Evolutionary conservation across 2,329 filamentous ascomycete species (phyloP).

Genomic region (Beauveria sp.): DNA sequence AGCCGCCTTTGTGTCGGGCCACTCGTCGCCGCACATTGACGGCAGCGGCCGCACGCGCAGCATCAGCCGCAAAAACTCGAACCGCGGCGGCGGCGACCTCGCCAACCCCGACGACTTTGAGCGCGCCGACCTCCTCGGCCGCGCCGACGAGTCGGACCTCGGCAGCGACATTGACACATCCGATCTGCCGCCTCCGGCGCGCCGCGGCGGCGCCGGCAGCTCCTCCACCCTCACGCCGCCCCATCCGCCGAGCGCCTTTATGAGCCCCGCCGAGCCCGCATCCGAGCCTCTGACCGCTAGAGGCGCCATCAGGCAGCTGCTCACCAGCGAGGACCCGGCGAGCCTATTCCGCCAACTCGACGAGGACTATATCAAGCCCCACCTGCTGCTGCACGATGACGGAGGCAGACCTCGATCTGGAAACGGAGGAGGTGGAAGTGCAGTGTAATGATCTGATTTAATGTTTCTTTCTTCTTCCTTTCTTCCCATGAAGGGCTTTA

Average conservation of each 20-base stretch:
- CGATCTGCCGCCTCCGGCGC: slow-evolving; percentile 56
- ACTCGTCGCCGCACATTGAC: slow-evolving; percentile 39
- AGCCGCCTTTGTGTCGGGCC: slow-evolving; percentile 47
- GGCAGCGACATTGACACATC: slow-evolving; percentile 60
- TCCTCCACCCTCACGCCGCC: slow-evolving; percentile 19
- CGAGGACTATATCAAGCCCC: slow-evolving; percentile 93
- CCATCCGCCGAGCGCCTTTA: slow-evolving; percentile 22
- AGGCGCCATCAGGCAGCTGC: slow-evolving; percentile 71
- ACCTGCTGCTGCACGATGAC: slow-evolving; percentile 65
- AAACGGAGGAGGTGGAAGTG: slow-evolving; percentile 20
- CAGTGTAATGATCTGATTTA: neutral
- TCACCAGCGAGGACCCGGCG: slow-evolving; percentile 80
- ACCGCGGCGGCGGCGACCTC: slow-evolving; percentile 14
- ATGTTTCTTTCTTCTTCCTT: neutral
- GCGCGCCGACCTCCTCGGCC: slow-evolving; percentile 48
- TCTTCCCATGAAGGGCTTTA: neutral
- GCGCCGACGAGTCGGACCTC: slow-evolving; percentile 49
- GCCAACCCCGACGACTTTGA: slow-evolving; percentile 39
- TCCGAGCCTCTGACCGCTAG: slow-evolving; percentile 56
- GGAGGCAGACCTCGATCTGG: slow-evolving; percentile 12
- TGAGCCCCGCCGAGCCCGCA: slow-evolving; percentile 21
- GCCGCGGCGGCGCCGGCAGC: slow-evolving; percentile 15
- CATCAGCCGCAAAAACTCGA: slow-evolving; percentile 45
- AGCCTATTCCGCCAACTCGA: slow-evolving; percentile 88
- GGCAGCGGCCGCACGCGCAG: slow-evolving; percentile 34